Evolutionary conservation across 306 rosid species (phyloP), one percentile per base, ranked within the genome.

Genomic region (Lathyrus oleraceus): DNA sequence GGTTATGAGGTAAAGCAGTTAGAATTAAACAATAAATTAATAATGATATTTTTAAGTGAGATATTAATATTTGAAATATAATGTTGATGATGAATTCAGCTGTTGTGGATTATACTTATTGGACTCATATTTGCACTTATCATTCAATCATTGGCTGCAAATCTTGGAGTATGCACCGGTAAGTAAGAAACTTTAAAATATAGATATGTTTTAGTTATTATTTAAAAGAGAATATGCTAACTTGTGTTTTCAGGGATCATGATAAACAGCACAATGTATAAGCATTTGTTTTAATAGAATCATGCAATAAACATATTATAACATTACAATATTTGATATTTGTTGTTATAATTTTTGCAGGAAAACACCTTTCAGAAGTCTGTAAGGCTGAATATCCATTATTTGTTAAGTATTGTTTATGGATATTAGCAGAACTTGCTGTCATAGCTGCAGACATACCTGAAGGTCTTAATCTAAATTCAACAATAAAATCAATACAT

Each of bases 401-500:
- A 20, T 28, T 77, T 28, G 86, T 88, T 0, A 93, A 81, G 69
- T 90, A 90, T 48, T 88, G 94, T 65, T 58, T 93, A 10, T 93
- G 97, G 98, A 25, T 93, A 80, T 77, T 89, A n/a, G 98, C 98
- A 0, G 96, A 92, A 80, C 35, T 82, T 44, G 88, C 96, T 14
- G 96, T 92, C 71, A 90, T 90, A 71, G 96, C 94, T 6, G 97
- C 97, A 4, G 98, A 93, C 65, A 93, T 93, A 73, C 96, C 98
- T 6, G 97, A 93, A 88, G 97, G 97, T 65, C 3, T 6, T 25
- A 5, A 10, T 16, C 53, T 6, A 43, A 43, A 11, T 43, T 32
- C 36, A 32, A 42, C 47, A 42, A 3, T 42, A 11, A 11, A 42
- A 42, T 42, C 1, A 4, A 42, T 39, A 10, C 44, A 39, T 42